Evolutionary conservation across 202 grass and related monocot species (phyloP).

Genomic region (Cymbopogon flexuosus): DNA sequence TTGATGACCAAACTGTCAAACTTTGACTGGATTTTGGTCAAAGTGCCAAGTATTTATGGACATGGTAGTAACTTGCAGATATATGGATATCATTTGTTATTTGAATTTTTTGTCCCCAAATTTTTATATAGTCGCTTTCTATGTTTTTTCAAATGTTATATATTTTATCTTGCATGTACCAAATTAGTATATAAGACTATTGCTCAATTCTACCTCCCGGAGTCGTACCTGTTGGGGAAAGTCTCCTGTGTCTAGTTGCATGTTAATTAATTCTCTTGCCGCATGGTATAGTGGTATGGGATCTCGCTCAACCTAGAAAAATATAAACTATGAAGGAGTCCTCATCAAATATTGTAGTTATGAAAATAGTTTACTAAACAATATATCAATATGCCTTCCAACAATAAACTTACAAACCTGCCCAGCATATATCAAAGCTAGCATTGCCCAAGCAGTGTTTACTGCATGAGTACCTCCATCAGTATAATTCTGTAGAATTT

Average conservation of each 20-base stretch:
- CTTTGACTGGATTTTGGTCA: neutral
- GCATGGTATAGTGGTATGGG: constrained; percentile 31
- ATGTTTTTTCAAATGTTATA: neutral
- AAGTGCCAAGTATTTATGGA: neutral
- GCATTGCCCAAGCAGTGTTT: no score
- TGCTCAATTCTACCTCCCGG: neutral
- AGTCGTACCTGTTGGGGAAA: constrained; percentile 45
- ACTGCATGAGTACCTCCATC: neutral
- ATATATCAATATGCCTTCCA: neutral
- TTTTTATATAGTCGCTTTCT: neutral
- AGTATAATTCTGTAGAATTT: constrained; percentile 28
- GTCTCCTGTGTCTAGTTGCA: constrained; percentile 37
- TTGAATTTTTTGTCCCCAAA: neutral
- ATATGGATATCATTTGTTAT: neutral
- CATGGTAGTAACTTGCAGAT: neutral
- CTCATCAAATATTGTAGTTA: neutral
- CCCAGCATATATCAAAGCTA: no score
- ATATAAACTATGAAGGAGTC: neutral
- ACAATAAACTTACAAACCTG: no score
- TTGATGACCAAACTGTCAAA: neutral
- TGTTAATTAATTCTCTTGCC: constrained; percentile 38
- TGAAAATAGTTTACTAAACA: neutral
- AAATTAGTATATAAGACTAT: neutral
- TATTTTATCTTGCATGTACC: neutral
- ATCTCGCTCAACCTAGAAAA: constrained; percentile 34